phyloP scores from a whole-genome alignment of 2,329 filamentous ascomycete species.

The Orbilia quercus region DNA sequence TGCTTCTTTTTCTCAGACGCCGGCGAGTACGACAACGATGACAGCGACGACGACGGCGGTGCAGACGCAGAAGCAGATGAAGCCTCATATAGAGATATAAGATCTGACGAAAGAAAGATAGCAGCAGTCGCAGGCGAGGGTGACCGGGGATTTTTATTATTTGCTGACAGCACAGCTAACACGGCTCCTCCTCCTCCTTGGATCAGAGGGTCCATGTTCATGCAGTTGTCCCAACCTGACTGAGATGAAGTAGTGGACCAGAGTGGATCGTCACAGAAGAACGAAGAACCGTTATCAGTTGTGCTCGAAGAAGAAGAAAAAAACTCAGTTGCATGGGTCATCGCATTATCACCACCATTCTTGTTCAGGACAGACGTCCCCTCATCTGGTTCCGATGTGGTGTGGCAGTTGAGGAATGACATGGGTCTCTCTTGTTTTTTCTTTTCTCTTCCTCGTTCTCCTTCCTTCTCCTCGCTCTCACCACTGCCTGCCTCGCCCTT shows the following conservation, averaged over 20 bases:
- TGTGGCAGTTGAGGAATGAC: conserved; percentile 38
- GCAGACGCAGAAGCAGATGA: conserved; percentile 1
- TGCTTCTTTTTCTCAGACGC: too few species aligned
- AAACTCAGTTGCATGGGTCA: conserved; percentile 45
- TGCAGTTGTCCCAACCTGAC: conserved; percentile 41
- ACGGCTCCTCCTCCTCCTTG: too few species aligned
- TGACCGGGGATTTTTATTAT: conserved; percentile 52
- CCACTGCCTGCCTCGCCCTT: conserved; percentile 42
- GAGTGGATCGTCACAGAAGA: conserved; percentile 47
- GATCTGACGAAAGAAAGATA: conserved; percentile 25
- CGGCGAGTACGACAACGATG: too few species aligned
- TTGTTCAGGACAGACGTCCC: conserved; percentile 40
- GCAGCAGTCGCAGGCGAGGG: conserved; percentile 35
- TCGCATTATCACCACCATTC: conserved; percentile 39
- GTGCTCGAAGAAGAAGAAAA: conserved; percentile 51
- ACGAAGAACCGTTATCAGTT: conserved; percentile 54
- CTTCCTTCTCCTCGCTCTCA: conserved; percentile 25
- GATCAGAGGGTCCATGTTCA: conserved; percentile 36
- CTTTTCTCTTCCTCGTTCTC: conserved; percentile 10
- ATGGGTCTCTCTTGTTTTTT: conserved; percentile 31
- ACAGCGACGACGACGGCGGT: not conserved
- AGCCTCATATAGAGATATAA: conserved; percentile 11
- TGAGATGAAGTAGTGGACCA: conserved; percentile 42
- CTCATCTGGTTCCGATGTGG: conserved; percentile 22
- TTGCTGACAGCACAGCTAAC: too few species aligned